phyloP scores from a whole-genome alignment of 31 red algal genomes.

The Porphyra umbilicalis region DNA sequence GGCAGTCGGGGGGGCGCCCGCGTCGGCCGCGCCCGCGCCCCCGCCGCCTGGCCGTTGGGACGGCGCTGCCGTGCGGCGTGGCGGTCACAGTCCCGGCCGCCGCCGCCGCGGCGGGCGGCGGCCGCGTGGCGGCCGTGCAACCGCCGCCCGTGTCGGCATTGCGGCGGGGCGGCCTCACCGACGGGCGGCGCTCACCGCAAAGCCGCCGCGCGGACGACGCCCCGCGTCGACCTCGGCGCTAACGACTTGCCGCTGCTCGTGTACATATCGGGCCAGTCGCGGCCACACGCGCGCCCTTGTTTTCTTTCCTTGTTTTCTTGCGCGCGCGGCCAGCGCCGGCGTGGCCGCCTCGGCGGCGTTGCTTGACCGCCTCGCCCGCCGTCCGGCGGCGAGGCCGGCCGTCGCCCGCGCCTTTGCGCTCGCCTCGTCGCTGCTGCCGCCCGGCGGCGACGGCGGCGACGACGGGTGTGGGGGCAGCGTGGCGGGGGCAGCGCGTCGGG shows the following conservation, averaged over 20 bases:
- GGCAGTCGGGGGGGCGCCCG: slow-evolving; percentile 50
- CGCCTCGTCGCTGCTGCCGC: neutral
- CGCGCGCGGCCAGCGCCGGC: neutral
- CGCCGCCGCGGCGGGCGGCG: no score
- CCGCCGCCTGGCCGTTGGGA: slow-evolving; percentile 47
- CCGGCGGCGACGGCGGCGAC: neutral
- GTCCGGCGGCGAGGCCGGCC: no score
- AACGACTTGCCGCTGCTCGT: neutral
- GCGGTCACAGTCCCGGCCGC: neutral
- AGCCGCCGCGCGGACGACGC: no score
- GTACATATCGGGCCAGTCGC: neutral
- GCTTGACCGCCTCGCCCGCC: neutral
- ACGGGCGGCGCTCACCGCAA: neutral
- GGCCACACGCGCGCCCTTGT: neutral
- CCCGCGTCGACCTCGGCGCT: no score
- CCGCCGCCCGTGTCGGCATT: neutral
- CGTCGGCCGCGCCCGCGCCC: slow-evolving; percentile 67
- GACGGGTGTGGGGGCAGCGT: no score
- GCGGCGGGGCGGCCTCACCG: neutral
- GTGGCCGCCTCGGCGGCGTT: neutral
- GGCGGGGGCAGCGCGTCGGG: no score
- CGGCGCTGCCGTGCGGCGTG: neutral
- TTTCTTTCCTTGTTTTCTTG: neutral
- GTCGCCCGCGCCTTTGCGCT: neutral
- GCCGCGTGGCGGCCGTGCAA: neutral